Percentiles rank a stretch among this genome's conserved stretches.
Conservation (phyloP, 139 green algal genomes). For the Tetradesmus lagerheimii region DNA sequence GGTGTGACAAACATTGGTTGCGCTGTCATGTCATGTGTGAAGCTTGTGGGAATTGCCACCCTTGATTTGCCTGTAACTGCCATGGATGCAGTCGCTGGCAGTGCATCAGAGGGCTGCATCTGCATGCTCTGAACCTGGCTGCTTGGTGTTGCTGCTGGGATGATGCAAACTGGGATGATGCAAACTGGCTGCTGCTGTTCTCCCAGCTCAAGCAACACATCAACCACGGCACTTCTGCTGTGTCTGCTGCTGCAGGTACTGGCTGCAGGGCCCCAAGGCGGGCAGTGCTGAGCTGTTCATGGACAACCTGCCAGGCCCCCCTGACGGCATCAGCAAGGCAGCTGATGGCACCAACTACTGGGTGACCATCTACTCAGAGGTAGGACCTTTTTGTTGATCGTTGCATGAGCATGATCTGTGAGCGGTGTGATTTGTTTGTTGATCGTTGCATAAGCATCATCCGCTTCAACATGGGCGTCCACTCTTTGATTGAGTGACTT, state of each 20-base stretch:
- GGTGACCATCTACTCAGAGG: slow-evolving; percentile 55
- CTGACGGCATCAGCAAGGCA: slow-evolving; percentile 69
- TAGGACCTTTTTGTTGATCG: neutral
- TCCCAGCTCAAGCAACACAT: neutral
- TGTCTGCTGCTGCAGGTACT: slow-evolving; percentile 58
- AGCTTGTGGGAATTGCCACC: too few species aligned
- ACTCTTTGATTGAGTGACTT: too few species aligned
- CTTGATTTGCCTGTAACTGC: too few species aligned
- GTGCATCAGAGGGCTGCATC: too few species aligned
- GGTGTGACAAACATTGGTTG: neutral
- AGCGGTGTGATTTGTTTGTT: neutral
- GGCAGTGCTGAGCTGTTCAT: slow-evolving; percentile 68
- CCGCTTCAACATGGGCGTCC: too few species aligned
- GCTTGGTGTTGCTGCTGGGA: too few species aligned
- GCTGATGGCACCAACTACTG: slow-evolving; percentile 65
- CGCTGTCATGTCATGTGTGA: too few species aligned
- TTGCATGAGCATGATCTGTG: neutral
- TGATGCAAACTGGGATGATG: too few species aligned
- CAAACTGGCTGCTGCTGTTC: neutral
- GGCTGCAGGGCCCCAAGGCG: slow-evolving; percentile 72
- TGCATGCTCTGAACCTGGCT: too few species aligned
- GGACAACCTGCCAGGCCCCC: slow-evolving; percentile 76
- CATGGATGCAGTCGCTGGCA: too few species aligned
- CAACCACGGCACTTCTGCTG: neutral
- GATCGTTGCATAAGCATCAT: neutral